Evolutionary conservation across 495 filamentous ascomycete species (phyloP), one percentile per base, ranked within the genome.

Genomic region (Podospora pseudoanserina): DNA sequence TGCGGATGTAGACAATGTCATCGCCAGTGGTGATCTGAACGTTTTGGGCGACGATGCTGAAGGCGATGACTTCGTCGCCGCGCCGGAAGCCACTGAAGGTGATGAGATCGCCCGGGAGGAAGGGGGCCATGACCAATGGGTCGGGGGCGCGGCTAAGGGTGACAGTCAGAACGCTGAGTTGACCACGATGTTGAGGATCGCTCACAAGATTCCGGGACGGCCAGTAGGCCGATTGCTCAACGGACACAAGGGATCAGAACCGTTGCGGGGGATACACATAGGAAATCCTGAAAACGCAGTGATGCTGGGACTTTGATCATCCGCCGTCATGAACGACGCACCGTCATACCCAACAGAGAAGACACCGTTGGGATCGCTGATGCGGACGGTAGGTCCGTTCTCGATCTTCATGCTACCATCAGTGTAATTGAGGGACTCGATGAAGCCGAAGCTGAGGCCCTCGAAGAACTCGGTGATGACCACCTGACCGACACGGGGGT

Each of bases 211-310:
- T 32, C 30, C 30, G 7, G 30, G 30, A 32, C 30, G 4, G 7
- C 30, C 30, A 32, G 30, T 32, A 32, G 30, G 30, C 30, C 30
- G 30, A 32, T 32, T 32, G 30, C 30, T 32, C 30, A 32, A 32
- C 4, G 30, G 30, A 32, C 30, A 32, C 30, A 73, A 62, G 0
- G 67, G 65, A 19, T 80, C 78, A 0, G 64, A 62, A 20, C n/a
- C 9, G 34, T 71, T 72, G 16, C 78, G 72, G 3, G 78, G 78
- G 54, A 80, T 74, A 64, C 78, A 80, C 75, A 80, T 79, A n/a
- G 78, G 78, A 58, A 80, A 79, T 3, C 78, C 77, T 5, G 66
- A 69, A 56, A 80, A 80, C 0, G 78, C 72, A 7, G 74, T 72
- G 49, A 80, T 76, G 49, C 66, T 71, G 0, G 78, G 78, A 65